Evolutionary conservation across 2,329 filamentous ascomycete genomes (phyloP), one percentile per base, ranked within the genome.

Genomic region (Fusarium liriodendri): DNA sequence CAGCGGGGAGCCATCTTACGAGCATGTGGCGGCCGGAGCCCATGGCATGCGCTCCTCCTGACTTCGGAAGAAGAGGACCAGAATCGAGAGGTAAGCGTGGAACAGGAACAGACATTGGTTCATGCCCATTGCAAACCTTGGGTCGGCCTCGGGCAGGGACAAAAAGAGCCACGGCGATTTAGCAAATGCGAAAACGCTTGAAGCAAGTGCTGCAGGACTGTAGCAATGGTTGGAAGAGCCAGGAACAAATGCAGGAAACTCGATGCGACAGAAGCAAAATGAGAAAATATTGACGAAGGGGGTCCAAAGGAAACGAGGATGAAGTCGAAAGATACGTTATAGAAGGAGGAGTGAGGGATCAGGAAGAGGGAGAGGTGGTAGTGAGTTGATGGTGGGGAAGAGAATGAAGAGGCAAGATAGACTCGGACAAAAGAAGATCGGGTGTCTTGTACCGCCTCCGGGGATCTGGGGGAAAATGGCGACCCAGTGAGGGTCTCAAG

Each of bases 11-110:
- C 6, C 1, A 9, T 6, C 50, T 33, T 58, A 58, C 55, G 29
- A 33, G 20, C 32, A 33, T 37, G 55, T 58, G 22, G 62, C 52
- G 1, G 25, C n/a, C 18, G 62, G 62, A n/a, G 52, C 37, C 62
- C 62, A 64, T 16, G 37, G 10, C 13, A 64, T 64, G 8, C 22
- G 37, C 47, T 59, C 62, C 18, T 64, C 35, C 29, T 64, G 62
- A 37, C 62, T 64, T 35, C 62, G 62, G 62, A 20, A 42, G 52
- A 64, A 29, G 18, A 64, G 62, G 37, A 37, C 52, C 52, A 64
- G 62, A 20, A 64, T 64, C 62, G 62, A 59, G 16, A 58, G 55
- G 20, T 42, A 59, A 8, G 50, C 62, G 2, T 64, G 27, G 20
- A 42, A 45, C 7, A 13, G 37, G 62, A 64, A 40, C 6, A 64